Base-by-base conservation (phyloP, 495 filamentous ascomycete species). In the Platismatia glauca region DNA sequence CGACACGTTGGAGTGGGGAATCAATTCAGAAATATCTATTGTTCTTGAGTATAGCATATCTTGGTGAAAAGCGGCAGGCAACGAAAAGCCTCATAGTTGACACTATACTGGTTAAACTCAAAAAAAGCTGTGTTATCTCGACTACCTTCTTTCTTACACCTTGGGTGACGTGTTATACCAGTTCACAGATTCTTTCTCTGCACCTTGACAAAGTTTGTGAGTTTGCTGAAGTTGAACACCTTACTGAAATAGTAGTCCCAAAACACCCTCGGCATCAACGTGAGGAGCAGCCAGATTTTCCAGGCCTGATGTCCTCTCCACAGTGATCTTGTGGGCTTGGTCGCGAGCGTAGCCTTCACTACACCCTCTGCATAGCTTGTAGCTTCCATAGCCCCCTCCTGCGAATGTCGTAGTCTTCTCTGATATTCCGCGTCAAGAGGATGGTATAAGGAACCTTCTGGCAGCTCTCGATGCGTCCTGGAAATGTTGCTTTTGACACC, bases 401-500 rank as follows among this genome's bases (percentile, higher is more conserved):
- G 84, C 60, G 80, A 83, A 70, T 87, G 81, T 43, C 62, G 76
- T 52, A 82, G 74, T 24, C 84, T 74, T 53, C 73, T 71, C 59
- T 71, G 65, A 69, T 83, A 88, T 52, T 81, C 76, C 11, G 65
- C 73, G 22, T 77, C 72, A 44, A 87, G 76, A 0, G 81, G 78
- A 2, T 72, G 27, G 66, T 84, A 86, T n/a, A 84, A 56, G 5
- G 78, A 82, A 29, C 71, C 73, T 15, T 75, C 74, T 12, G 73
- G 70, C 24, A 88, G 70, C 0, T 65, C 68, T 33, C 82, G 77
- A 46, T 83, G 66, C 13, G 71, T 76, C 18, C 84, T 74, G 11
- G 82, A 77, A 66, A 87, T 84, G 22, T 78, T 81, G 55, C 76
- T 80, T 69, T 83, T 75, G 31, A 87, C 83, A 7, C 85, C 84